These are phyloP conservation scores for Trichoderma erinaceum DNA, from an alignment of 495 filamentous ascomycete species.

Conservation along the genomic window DNA sequence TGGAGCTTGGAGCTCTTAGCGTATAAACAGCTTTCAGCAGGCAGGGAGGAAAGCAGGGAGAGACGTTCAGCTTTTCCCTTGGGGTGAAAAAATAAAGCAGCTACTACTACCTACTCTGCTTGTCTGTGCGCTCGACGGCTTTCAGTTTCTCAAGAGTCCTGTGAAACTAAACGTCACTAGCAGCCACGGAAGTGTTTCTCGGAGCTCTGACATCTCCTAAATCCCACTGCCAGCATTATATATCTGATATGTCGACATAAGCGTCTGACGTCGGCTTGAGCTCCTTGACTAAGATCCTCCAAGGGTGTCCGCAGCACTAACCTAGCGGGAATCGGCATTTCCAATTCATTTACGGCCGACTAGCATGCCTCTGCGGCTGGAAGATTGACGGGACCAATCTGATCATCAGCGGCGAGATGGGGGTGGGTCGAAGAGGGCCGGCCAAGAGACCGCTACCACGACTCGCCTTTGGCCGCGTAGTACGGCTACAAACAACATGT, in stretches of 20 bases:
- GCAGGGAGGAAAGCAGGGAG: background rate
- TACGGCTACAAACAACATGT: background rate
- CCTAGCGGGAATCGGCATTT: conserved; percentile 10
- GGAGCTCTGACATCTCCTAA: too few species aligned
- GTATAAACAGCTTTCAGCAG: background rate
- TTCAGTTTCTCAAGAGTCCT: too few species aligned
- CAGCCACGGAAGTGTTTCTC: too few species aligned
- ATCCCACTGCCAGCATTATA: too few species aligned
- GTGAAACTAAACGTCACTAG: too few species aligned
- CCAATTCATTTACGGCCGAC: conserved; percentile 1
- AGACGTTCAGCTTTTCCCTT: background rate
- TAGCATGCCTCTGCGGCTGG: background rate
- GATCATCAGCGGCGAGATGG: conserved; percentile 7
- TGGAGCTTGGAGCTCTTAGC: conserved; percentile 1
- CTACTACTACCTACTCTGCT: background rate
- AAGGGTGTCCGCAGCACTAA: background rate
- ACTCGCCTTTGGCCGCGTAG: background rate
- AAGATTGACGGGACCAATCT: background rate
- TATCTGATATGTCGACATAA: background rate
- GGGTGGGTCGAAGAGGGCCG: background rate
- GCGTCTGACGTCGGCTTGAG: background rate
- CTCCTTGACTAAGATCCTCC: background rate
- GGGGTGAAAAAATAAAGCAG: background rate
- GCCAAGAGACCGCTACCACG: background rate
- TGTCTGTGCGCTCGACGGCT: too few species aligned